Percentiles rank a stretch among this genome's conserved stretches.
Conservation (phyloP, 1,284 basidiomycete genomes). For the Meira miltonrushii region DNA sequence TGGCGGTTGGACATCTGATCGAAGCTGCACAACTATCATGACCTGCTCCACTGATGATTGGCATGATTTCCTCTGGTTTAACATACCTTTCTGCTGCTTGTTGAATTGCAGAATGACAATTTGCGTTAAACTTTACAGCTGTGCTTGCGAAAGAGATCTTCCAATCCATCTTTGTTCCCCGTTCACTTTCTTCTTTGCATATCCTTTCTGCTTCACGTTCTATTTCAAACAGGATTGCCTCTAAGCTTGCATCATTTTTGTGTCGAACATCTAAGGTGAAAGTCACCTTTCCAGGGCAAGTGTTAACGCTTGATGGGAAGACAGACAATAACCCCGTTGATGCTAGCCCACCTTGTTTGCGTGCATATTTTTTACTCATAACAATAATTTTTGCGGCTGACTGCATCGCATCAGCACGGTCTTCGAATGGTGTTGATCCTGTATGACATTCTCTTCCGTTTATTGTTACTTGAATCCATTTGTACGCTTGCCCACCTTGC, state of each 20-base stretch:
- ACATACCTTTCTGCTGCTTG: neutral
- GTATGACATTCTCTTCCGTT: conserved; percentile 37
- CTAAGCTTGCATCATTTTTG: neutral
- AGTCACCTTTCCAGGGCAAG: neutral
- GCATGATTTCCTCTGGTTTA: conserved; percentile 18
- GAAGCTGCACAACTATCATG: conserved; percentile 7
- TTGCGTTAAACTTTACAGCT: neutral
- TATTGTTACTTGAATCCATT: conserved; percentile 34
- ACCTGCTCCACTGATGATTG: conserved; percentile 2
- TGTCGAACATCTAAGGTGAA: conserved; percentile 6
- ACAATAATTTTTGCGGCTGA: conserved; percentile 33
- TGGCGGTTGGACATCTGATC: conserved; percentile 28
- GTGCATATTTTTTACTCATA: neutral
- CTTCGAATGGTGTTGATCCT: conserved; percentile 35
- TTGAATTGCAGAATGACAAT: neutral
- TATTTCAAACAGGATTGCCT: neutral
- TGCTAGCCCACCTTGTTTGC: neutral
- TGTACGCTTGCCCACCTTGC: conserved; percentile 32
- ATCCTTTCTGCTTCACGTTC: neutral
- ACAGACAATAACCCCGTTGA: neutral
- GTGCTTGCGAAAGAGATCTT: neutral
- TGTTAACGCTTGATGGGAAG: neutral
- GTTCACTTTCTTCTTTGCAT: neutral
- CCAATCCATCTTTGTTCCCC: neutral
- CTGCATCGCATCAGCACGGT: conserved; percentile 32